phyloP scores from a whole-genome alignment of 2,329 filamentous ascomycete species.

The Fusarium redolens region DNA sequence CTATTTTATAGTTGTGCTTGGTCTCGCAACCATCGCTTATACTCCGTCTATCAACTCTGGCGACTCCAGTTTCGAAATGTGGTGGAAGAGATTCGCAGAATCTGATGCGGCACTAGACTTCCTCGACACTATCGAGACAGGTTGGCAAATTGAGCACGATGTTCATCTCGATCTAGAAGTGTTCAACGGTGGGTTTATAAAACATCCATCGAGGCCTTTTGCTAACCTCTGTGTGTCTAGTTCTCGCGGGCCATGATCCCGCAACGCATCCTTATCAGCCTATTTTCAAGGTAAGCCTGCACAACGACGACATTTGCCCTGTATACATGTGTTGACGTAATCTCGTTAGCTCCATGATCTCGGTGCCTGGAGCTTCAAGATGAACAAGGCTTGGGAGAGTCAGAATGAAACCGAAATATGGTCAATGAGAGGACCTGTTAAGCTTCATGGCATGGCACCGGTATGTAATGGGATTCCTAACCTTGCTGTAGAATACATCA shows the following conservation, averaged over 20 bases:
- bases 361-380: slow-evolving; percentile 38
- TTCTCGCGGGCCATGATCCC: slow-evolving; percentile 31
- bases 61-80: slow-evolving; percentile 23
- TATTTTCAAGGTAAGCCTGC: slow-evolving; percentile 42
- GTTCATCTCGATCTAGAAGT: slow-evolving; percentile 48
- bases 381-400: slow-evolving; percentile 31
- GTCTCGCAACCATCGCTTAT: slow-evolving; percentile 45
- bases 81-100: slow-evolving; percentile 1
- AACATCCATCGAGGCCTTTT: neutral
- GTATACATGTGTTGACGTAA: slow-evolving; percentile 4
- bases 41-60: slow-evolving; percentile 16
- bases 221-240: slow-evolving; percentile 26
- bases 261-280: slow-evolving; percentile 31
- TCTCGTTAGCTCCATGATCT: slow-evolving; percentile 44
- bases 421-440: slow-evolving; percentile 27
- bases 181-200: slow-evolving; percentile 42
- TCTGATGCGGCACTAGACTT: neutral
- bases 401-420: slow-evolving; percentile 26
- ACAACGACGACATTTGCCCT: neutral
- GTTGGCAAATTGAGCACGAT: slow-evolving; percentile 37
- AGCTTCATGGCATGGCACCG: slow-evolving; percentile 39
- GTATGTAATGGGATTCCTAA: slow-evolving; percentile 26
- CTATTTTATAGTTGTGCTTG: slow-evolving; percentile 42
- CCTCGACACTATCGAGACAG: slow-evolving; percentile 2
- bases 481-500: neutral